Base-by-base conservation (phyloP, 768 basidiomycete species). In the Podaxis mareebaensis region DNA sequence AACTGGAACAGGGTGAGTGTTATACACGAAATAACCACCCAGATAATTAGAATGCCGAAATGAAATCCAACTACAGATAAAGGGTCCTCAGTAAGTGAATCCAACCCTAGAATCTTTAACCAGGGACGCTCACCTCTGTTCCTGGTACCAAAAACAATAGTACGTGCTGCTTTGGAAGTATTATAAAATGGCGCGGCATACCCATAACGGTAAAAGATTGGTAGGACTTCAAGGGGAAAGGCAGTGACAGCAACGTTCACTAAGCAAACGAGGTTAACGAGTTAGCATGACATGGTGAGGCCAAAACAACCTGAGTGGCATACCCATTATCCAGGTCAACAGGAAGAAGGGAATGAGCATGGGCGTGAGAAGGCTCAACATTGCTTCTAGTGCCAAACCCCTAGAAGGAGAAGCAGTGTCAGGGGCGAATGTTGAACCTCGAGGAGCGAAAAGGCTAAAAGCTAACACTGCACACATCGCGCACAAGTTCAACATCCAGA, bases 181-280 rank as follows among this genome's bases (percentile, higher is more conserved):
- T 87, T 86, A 71, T 86, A 88, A 68, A 90, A 88, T 1, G 88
- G 89, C 68, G 77, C 79, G 1, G 80, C 87, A 67, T 84, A 85
- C 2, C 86, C 89, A 66, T 88, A 88, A 52, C 78, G 79, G 73
- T 79, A 88, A 60, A 88, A 55, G 42, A 67, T 67, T 1, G 86
- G 85, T 15, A 87, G 74, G 3, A 84, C 72, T 53, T 81, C 79
- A 51, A 86, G 76, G 2, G 87, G 87, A 69, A 81, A 82, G 46
- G 79, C 73, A 22, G 77, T 77, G 24, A 87, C 84, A 2, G 87
- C 82, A 40, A 87, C 85, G 68, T 88, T 89, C 40, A 71, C 85
- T 86, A 53, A 20, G 13, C 26, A 42, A 51, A 42, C 58, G 42
- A 7, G 17, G 59, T 57, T 57, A 42, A 6, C 42, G 33, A 59